phyloP scores from a whole-genome alignment of 2,329 filamentous ascomycete genomes.

The Fusarium sp. region DNA sequence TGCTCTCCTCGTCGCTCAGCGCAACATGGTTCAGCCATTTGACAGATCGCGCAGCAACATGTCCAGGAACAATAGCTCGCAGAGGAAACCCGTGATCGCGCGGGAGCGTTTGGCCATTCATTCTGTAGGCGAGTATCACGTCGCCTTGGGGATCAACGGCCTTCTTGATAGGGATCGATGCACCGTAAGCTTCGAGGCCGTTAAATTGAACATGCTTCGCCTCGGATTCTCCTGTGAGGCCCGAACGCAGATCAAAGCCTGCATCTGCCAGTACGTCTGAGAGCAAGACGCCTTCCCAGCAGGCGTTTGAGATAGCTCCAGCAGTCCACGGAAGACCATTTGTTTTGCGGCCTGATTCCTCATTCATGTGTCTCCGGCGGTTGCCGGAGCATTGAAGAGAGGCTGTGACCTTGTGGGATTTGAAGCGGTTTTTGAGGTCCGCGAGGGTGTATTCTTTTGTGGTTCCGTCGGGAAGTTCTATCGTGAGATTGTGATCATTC shows the following conservation, averaged over 20 bases:
- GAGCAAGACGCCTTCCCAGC: slow-evolving; percentile 66
- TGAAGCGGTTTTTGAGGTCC: slow-evolving; percentile 64
- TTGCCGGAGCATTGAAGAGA: slow-evolving; percentile 70
- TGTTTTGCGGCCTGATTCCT: slow-evolving; percentile 53
- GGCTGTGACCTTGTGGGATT: slow-evolving; percentile 60
- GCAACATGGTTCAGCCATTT: slow-evolving; percentile 75
- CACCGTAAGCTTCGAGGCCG: slow-evolving; percentile 68
- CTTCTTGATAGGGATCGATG: slow-evolving; percentile 68
- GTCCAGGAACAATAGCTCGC: slow-evolving; percentile 69
- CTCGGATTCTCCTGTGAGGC: slow-evolving; percentile 49
- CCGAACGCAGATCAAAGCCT: slow-evolving; percentile 56
- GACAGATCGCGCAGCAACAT: slow-evolving; percentile 72
- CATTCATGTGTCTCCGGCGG: slow-evolving; percentile 67
- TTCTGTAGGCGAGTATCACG: slow-evolving; percentile 72
- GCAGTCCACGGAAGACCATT: slow-evolving; percentile 69
- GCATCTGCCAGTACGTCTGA: slow-evolving; percentile 66
- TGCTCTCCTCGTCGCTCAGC: slow-evolving; percentile 72
- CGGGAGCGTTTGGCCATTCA: slow-evolving; percentile 72
- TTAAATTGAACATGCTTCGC: slow-evolving; percentile 66
- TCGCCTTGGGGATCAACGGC: slow-evolving; percentile 69
- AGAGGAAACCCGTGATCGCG: slow-evolving; percentile 74
- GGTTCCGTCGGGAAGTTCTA: slow-evolving; percentile 66
- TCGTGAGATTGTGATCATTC: slow-evolving; percentile 56
- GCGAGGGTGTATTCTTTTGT: slow-evolving; percentile 61
- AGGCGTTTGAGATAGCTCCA: slow-evolving; percentile 68